Evolutionary conservation across 73 alveolate species (phyloP).

Genomic region (Paramecium pentaurelia): DNA sequence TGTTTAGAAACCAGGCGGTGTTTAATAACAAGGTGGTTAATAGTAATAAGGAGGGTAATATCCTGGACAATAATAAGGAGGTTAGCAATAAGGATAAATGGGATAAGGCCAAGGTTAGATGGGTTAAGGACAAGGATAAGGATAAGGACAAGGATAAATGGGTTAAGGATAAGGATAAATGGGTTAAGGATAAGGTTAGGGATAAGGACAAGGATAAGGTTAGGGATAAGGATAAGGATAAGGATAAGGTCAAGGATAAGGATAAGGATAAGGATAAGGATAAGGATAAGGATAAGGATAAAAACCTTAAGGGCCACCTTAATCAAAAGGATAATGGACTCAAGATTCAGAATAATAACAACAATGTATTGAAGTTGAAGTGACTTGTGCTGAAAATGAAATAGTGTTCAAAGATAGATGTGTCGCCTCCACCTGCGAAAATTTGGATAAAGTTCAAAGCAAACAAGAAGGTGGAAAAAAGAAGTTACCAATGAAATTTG

Average conservation of each 20-base stretch:
- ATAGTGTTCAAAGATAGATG: neutral
- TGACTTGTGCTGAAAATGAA: neutral
- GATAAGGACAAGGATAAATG: neutral
- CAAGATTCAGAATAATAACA: neutral
- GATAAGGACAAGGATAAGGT: neutral
- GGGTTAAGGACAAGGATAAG: neutral
- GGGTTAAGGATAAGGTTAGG: neutral
- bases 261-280: neutral
- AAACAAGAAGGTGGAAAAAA: neutral
- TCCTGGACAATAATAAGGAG: neutral
- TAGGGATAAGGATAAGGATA: neutral
- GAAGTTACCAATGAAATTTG: neutral
- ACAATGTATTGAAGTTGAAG: neutral
- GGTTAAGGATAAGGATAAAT: neutral
- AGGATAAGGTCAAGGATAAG: neutral
- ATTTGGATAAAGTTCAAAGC: neutral
- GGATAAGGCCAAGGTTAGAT: neutral
- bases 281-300: neutral
- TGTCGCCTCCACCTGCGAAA: neutral
- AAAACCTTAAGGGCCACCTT: constrained; percentile 1
- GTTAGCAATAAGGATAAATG: neutral
- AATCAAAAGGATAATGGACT: neutral
- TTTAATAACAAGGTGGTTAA: neutral
- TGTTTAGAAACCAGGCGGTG: neutral
- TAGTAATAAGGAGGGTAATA: neutral